Base-by-base conservation (phyloP, 2,329 filamentous ascomycete species). In the Aspergillus uvarum region DNA sequence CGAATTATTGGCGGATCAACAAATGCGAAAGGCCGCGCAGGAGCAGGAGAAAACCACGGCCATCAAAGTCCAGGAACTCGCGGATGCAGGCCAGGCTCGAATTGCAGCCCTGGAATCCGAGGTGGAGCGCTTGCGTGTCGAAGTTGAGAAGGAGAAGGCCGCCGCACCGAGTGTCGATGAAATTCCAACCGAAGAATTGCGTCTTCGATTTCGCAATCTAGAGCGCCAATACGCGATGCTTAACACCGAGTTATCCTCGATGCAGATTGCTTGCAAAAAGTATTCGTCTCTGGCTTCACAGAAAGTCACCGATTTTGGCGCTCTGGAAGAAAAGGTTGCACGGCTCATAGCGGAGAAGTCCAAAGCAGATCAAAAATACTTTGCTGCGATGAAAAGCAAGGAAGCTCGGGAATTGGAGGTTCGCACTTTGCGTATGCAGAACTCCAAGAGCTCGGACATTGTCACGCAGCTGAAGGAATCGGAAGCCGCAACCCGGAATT, bases 321-420 rank as follows among this genome's bases (percentile, higher is more conserved):
- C 84, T 4, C 80, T 92, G 71, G 93, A 98, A 77, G 92, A 96
- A 59, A 90, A 89, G 63, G 81, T 94, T 42, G 80, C 86, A 19
- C 82, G 90, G 24, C 79, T 96, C 21, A 86, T 86, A 47, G 91
- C 92, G 0, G 92, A 99, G 77, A 99, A 99, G 80, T 88, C 89
- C 65, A 98, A 97, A 76, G 94, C 94, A 1, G 95, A 99, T 71
- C 94, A 98, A 72, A 98, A 98, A 77, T 99, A 96, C 74, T 98
- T 98, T 75, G 91, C 91, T 1, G 92, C 93, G 8, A 92, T 96
- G 82, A 97, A 96, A 74, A 89, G 93, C 67, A 96, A 94, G 71
- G 94, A 98, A 70, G 88, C 90, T 49, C 85, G 92, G 54, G 89
- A 92, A 59, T 83, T 85, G 60, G 94, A 98, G 77, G 88, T 96